A percentile compares a stretch with the other conserved stretches of the same genome.
These are phyloP conservation scores for Yarrowia sp. DNA, from an alignment of 805 yeast species.

Conservation along the genomic window DNA sequence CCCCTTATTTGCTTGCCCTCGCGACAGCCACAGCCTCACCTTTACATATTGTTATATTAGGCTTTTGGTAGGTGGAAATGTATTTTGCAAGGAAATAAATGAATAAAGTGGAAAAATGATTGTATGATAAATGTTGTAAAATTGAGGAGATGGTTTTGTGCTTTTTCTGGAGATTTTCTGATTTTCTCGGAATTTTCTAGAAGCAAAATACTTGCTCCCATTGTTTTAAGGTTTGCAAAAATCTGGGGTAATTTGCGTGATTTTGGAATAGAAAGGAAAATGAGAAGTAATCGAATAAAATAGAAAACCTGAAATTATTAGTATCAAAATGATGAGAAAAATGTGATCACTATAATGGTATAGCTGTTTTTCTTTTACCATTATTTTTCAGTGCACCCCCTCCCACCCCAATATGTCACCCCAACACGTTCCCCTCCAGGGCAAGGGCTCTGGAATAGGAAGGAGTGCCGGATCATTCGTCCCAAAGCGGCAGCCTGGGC, in stretches of 20 bases:
- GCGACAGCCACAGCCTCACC: conserved; percentile 27
- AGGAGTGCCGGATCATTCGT: conserved; percentile 11
- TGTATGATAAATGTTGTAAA: background rate
- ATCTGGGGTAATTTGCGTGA: conserved; percentile 13
- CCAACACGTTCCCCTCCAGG: conserved; percentile 14
- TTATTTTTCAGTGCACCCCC: too few relatives aligned
- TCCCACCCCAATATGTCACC: background rate
- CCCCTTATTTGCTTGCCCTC: conserved; percentile 20
- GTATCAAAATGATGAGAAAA: too few relatives aligned
- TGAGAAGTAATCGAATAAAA: too few relatives aligned
- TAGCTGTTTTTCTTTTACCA: too few relatives aligned
- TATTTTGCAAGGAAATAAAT: background rate
- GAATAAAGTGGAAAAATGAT: background rate
- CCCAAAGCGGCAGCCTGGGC: background rate
- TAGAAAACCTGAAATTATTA: too few relatives aligned
- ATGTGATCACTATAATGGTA: too few relatives aligned
- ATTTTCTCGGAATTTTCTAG: background rate
- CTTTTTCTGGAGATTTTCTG: background rate
- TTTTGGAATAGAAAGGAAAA: too few relatives aligned
- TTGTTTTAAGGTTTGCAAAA: background rate
- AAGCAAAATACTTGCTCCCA: background rate
- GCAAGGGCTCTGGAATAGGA: conserved; percentile 5
- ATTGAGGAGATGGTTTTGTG: background rate
- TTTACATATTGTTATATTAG: conserved; percentile 1
- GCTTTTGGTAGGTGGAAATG: background rate